Conservation (phyloP, 371 early-diverging fungal species). For the Mucor plumbeus region DNA sequence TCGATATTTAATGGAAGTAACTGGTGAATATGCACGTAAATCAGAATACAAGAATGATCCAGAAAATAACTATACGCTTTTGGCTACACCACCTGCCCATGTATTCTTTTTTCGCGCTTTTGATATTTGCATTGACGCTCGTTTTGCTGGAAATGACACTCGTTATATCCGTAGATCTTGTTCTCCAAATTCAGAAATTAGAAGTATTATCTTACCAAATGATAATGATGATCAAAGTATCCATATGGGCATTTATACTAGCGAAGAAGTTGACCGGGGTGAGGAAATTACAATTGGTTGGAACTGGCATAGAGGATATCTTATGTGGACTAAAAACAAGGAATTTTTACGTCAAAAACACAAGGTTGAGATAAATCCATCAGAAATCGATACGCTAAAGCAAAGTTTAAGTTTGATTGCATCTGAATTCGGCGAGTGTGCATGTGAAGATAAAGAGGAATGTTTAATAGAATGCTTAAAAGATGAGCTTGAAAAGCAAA, state of each 20-base stretch:
- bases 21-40: slow-evolving; percentile 74
- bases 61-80: slow-evolving; percentile 61
- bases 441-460: slow-evolving; percentile 51
- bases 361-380: slow-evolving; percentile 23
- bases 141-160: slow-evolving; percentile 71
- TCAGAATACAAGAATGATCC: slow-evolving; percentile 67
- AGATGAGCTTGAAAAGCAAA: slow-evolving; percentile 23
- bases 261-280: slow-evolving; percentile 61
- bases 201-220: slow-evolving; percentile 61
- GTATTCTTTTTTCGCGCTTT: slow-evolving; percentile 76
- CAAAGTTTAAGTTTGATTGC: slow-evolving; percentile 34
- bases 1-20: slow-evolving; percentile 73
- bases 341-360: slow-evolving; percentile 41
- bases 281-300: slow-evolving; percentile 81
- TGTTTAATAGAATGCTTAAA: slow-evolving; percentile 41
- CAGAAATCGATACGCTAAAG: slow-evolving; percentile 33
- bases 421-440: slow-evolving; percentile 47
- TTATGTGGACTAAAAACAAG: slow-evolving; percentile 40
- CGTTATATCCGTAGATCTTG: slow-evolving; percentile 79
- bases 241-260: slow-evolving; percentile 78
- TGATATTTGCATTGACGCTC: slow-evolving; percentile 79
- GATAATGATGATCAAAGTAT: slow-evolving; percentile 56
- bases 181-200: slow-evolving; percentile 71
- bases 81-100: slow-evolving; percentile 70
- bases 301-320: slow-evolving; percentile 72